Conservation (phyloP, 2,329 filamentous ascomycete species). For the Aspergillus jensenii region DNA sequence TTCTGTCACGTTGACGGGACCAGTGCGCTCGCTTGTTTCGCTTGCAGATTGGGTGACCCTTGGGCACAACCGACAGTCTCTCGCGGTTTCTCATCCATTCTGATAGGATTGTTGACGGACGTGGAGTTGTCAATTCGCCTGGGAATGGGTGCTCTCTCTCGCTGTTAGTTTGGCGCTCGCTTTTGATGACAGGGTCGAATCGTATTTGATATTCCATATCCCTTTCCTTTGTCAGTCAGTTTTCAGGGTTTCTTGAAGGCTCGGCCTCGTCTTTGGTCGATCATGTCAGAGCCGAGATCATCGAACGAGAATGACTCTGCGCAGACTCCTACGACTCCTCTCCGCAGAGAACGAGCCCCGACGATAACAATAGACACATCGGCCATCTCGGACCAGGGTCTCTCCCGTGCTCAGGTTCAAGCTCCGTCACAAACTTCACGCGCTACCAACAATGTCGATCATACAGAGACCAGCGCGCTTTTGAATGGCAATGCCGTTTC, state of each 20-base stretch:
- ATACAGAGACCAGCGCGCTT: slow-evolving; percentile 28
- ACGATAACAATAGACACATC: slow-evolving; percentile 60
- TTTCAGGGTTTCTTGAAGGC: not conserved
- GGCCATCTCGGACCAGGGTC: slow-evolving; percentile 43
- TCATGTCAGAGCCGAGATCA: slow-evolving; percentile 31
- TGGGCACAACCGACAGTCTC: not conserved
- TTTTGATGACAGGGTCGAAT: slow-evolving; percentile 12
- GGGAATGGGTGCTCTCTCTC: slow-evolving; percentile 8
- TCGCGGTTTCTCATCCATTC: not conserved
- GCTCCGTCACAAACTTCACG: slow-evolving; percentile 36
- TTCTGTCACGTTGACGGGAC: not conserved
- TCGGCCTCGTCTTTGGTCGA: not conserved
- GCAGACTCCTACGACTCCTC: slow-evolving; percentile 28
- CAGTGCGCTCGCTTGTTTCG: not conserved
- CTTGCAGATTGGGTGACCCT: not conserved
- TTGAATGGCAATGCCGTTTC: slow-evolving; percentile 35
- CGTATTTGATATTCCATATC: slow-evolving; percentile 16
- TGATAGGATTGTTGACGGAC: not conserved
- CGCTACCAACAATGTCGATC: slow-evolving; percentile 37
- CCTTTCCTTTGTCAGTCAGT: not conserved
- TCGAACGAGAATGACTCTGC: slow-evolving; percentile 27
- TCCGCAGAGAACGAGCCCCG: slow-evolving; percentile 48
- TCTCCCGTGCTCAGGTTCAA: slow-evolving; percentile 32
- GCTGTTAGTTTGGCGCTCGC: not conserved
- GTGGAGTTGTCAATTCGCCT: not conserved